phyloP scores from a whole-genome alignment of 1,139 yeast genomes.

The Geotrichum aggregatum region DNA sequence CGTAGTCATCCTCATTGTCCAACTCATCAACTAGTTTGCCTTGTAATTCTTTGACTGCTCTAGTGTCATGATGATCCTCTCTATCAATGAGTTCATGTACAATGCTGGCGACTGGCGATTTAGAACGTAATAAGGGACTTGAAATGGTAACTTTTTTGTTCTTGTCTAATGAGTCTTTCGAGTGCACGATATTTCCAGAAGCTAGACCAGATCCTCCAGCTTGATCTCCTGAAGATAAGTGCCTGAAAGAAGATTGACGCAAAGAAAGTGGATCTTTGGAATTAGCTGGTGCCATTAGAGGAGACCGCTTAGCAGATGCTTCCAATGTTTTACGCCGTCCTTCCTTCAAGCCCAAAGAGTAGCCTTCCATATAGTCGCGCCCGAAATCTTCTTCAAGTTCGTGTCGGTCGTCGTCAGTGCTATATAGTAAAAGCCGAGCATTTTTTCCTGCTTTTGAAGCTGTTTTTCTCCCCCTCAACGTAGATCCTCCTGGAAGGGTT shows the following conservation, averaged over 20 bases:
- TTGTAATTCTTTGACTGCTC: constrained; percentile 16
- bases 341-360: constrained; percentile 59
- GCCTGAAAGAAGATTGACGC: not conserved
- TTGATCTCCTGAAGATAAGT: constrained; percentile 18
- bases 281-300: not conserved
- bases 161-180: constrained; percentile 16
- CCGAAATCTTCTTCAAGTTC: constrained; percentile 57
- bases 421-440: constrained; percentile 27
- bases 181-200: not conserved
- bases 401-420: constrained; percentile 70
- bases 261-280: not conserved
- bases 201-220: not conserved
- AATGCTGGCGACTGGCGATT: constrained; percentile 5
- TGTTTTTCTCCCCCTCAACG: no score
- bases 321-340: constrained; percentile 23
- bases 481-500: no score
- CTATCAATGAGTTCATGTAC: constrained; percentile 16
- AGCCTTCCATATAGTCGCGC: constrained; percentile 66
- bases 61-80: constrained; percentile 19
- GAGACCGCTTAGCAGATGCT: constrained; percentile 1
- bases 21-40: constrained; percentile 23
- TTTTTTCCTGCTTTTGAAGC: not conserved
- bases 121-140: constrained; percentile 10
- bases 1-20: constrained; percentile 30
- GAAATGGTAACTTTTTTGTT: constrained; percentile 20